Conservation (phyloP, 1,284 basidiomycete species). For the Leucoagaricus sp. region DNA sequence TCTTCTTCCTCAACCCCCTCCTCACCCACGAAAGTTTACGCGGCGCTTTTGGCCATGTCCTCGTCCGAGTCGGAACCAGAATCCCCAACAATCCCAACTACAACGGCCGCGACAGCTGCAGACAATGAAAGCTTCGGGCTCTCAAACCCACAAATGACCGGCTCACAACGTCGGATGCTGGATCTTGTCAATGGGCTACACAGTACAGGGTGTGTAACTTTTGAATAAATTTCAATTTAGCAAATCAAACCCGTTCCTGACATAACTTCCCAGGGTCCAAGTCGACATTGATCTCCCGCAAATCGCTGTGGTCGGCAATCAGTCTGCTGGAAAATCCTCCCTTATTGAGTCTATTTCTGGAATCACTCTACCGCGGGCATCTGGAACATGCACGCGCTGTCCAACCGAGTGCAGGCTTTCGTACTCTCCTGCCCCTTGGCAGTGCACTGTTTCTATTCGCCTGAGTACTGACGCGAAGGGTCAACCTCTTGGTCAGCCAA, state of each 20-base stretch:
- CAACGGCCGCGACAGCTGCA: no score
- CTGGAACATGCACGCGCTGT: slow-evolving; percentile 55
- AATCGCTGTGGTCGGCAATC: slow-evolving; percentile 68
- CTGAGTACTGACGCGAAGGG: slow-evolving; percentile 50
- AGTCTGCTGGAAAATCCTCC: slow-evolving; percentile 74
- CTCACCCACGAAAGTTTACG: no score
- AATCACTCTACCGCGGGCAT: slow-evolving; percentile 64
- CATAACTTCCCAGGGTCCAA: slow-evolving; percentile 46
- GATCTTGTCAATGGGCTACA: slow-evolving; percentile 55
- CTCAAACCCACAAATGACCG: slow-evolving; percentile 39
- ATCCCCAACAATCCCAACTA: no score
- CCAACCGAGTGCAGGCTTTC: slow-evolving; percentile 57
- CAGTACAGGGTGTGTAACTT: slow-evolving; percentile 50
- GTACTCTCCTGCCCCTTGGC: slow-evolving; percentile 49
- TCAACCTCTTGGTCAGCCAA: slow-evolving; percentile 39
- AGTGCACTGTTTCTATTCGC: slow-evolving; percentile 59
- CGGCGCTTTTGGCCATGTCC: no score
- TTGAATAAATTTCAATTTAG: not conserved
- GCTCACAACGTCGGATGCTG: slow-evolving; percentile 43
- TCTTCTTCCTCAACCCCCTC: no score
- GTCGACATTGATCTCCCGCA: slow-evolving; percentile 68
- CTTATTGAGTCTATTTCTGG: slow-evolving; percentile 76
- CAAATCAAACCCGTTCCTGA: not conserved
- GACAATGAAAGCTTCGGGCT: no score
- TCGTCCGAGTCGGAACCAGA: no score